Percentiles rank a stretch among this genome's conserved stretches.
Evolutionary conservation across 2,329 filamentous ascomycete genomes (phyloP).

Genomic region (Phaeoacremonium minimum): DNA sequence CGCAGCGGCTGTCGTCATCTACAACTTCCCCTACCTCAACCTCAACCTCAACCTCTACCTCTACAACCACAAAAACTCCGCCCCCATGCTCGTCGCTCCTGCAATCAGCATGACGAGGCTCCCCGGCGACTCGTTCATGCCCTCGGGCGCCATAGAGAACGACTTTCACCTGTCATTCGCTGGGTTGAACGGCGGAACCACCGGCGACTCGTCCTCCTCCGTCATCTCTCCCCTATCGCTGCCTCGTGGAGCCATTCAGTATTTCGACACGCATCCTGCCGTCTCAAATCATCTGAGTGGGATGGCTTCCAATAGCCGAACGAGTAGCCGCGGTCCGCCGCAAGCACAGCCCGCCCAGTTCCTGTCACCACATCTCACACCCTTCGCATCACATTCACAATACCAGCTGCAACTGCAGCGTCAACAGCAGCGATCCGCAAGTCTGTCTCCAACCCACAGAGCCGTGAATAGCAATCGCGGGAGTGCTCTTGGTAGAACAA

Average conservation of each 20-base stretch:
- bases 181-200: slow-evolving; percentile 18
- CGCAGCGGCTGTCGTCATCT: slow-evolving; percentile 1
- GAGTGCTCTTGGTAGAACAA: slow-evolving; percentile 4
- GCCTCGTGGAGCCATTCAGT: slow-evolving; percentile 28
- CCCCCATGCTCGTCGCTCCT: too few species aligned
- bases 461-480: slow-evolving; percentile 3
- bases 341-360: slow-evolving; percentile 14
- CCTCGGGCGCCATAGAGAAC: slow-evolving; percentile 30
- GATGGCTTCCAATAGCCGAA: slow-evolving; percentile 10
- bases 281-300: slow-evolving; percentile 13
- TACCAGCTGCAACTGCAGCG: slow-evolving; percentile 15
- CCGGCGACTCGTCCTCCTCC: slow-evolving; percentile 24
- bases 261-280: slow-evolving; percentile 26
- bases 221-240: slow-evolving; percentile 35
- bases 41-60: not conserved
- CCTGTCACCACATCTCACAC: slow-evolving; percentile 17
- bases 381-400: slow-evolving; percentile 14
- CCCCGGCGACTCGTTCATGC: slow-evolving; percentile 36
- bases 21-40: not conserved
- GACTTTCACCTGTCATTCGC: slow-evolving; percentile 18
- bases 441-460: slow-evolving; percentile 22
- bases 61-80: too few species aligned
- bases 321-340: slow-evolving; percentile 14
- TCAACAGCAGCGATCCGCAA: slow-evolving; percentile 21
- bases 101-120: slow-evolving; percentile 33